Evolutionary conservation across 805 yeast genomes (phyloP).

Genomic region (Wickerhamomyces bisporus): DNA sequence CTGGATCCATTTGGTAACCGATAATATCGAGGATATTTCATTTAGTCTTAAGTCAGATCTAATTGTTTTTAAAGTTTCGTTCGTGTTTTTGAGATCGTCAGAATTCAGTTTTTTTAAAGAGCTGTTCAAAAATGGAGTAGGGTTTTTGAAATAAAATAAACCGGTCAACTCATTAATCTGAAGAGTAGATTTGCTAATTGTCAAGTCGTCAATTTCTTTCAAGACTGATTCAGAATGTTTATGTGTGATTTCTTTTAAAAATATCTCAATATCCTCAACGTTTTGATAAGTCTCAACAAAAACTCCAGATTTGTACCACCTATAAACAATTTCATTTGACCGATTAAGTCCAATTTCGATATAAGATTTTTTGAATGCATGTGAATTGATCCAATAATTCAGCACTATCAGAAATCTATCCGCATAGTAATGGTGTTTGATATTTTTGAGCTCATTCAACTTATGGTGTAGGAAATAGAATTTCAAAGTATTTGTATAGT

Average conservation of each 20-base stretch:
- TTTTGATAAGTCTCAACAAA: constrained; percentile 31
- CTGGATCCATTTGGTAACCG: constrained; percentile 66
- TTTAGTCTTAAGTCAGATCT: constrained; percentile 22
- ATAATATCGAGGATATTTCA: constrained; percentile 51
- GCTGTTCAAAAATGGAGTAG: constrained; percentile 30
- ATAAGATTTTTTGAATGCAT: constrained; percentile 43
- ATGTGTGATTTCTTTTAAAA: constrained; percentile 34
- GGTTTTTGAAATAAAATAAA: constrained; percentile 38
- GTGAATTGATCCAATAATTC: constrained; percentile 59
- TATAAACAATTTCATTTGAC: constrained; percentile 41
- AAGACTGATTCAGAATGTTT: constrained; percentile 36
- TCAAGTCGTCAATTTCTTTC: constrained; percentile 26
- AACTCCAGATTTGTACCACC: constrained; percentile 61
- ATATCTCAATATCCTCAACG: constrained; percentile 29
- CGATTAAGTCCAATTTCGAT: constrained; percentile 58
- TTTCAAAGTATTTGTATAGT: constrained; percentile 60
- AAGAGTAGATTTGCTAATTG: constrained; percentile 24
- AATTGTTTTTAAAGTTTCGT: constrained; percentile 15
- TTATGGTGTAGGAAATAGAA: constrained; percentile 56
- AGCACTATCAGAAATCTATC: constrained; percentile 50
- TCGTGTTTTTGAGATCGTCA: constrained; percentile 22
- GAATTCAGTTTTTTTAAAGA: constrained; percentile 20
- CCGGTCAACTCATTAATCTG: constrained; percentile 29
- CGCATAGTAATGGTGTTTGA: constrained; percentile 53
- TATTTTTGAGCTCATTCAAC: constrained; percentile 44